These are phyloP conservation scores for Elaeagnus macrophylla DNA, from an alignment of 306 rosid species.

Conservation along the genomic window DNA sequence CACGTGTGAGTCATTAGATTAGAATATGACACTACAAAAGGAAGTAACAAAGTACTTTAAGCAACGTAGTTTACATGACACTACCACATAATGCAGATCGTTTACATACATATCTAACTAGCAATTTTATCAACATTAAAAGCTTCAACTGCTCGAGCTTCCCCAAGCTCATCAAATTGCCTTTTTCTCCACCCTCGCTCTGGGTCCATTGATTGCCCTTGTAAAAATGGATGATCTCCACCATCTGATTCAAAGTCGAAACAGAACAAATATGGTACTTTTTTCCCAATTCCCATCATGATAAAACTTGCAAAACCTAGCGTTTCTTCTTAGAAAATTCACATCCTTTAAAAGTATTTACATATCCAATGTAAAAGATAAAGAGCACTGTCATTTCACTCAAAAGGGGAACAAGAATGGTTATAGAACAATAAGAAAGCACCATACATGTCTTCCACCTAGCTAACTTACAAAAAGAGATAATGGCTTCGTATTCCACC, in stretches of 20 bases:
- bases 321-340: constrained; percentile 13
- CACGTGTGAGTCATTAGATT: constrained; percentile 15
- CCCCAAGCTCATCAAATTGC: constrained; percentile 26
- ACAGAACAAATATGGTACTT: constrained; percentile 15
- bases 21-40: constrained; percentile 13
- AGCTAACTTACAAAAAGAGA: not conserved
- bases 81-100: no score
- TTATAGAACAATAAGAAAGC: no score
- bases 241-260: constrained; percentile 58
- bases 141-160: constrained; percentile 22
- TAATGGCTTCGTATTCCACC: not conserved
- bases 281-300: constrained; percentile 15
- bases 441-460: not conserved
- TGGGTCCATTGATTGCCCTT: constrained; percentile 41
- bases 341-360: not conserved
- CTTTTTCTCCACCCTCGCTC: constrained; percentile 34
- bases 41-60: not conserved
- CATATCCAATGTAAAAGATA: not conserved
- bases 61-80: constrained; percentile 13
- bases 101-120: not conserved
- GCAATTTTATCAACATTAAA: constrained; percentile 24
- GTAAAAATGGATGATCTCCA: constrained; percentile 35
- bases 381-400: no score
- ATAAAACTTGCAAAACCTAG: constrained; percentile 10
- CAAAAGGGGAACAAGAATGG: no score